Evolutionary conservation across 345 rosid species (phyloP), one percentile per base, ranked within the genome.

Genomic region (Syzygium jambos): DNA sequence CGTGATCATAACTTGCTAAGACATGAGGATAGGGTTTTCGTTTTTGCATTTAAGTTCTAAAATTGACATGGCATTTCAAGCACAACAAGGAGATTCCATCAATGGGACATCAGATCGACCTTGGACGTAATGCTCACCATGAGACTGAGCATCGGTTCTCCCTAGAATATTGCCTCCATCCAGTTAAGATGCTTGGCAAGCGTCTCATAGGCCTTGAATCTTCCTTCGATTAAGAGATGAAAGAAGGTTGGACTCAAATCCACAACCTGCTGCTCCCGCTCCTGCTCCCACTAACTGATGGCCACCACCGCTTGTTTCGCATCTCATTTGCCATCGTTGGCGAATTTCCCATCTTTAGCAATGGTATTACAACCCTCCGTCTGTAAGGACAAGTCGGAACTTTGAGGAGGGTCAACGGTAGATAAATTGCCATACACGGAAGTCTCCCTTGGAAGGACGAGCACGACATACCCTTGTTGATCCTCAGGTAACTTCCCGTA

Each of bases 381-480:
- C n/a, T 15, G 34, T 16, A 61, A 29, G 27, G 17, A 61, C 12
- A n/a, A 0, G 0, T 61, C 34, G 17, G 30, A 27, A 61, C 29
- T 61, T 61, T 61, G 68, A n/a, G 34, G 68, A n/a, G 68, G 68
- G 34, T 27, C 68, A 27, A 0, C 30, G 8, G 30, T 13, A 13
- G 68, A 61, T 61, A 61, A 13, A 61, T 61, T 61, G 68, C 68
- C 68, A 27, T 15, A 27, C 17, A 0, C 6, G 68, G 68, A 61
- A 12, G 68, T 61, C 34, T n/a, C 68, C 68, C 13, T 61, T n/a
- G 4, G 34, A 61, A n/a, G 68, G 27, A 61, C 68, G 68, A 61
- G 34, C 68, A 7, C 68, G 8, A n/a, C 34, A 6, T 16, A 61
- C n/a, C 68, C 68, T 61, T 14, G 65, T 16, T 61, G 34, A 61